These are phyloP conservation scores for Isoetes taiwanensis DNA, from an alignment of 75 land plant genomes.

Conservation along the genomic window DNA sequence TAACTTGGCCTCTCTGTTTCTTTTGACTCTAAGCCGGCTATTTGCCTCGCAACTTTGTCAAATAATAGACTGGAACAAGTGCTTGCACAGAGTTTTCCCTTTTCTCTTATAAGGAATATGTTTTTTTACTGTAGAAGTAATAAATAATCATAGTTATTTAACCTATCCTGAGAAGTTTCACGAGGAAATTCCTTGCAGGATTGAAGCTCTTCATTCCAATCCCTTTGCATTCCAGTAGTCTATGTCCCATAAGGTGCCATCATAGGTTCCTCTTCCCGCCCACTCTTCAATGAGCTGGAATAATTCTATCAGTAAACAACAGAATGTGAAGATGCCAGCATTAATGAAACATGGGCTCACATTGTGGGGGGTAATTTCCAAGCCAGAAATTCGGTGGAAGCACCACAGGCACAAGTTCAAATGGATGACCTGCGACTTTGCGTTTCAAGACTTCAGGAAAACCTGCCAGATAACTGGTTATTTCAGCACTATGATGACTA, in stretches of 20 bases:
- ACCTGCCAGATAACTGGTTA: too few species aligned
- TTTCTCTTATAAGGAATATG: too few species aligned
- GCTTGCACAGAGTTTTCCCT: too few species aligned
- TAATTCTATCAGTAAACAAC: neutral
- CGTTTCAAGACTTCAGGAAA: conserved; percentile 1
- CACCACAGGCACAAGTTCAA: neutral
- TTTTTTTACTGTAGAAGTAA: too few species aligned
- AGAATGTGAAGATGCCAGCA: neutral
- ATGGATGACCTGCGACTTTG: neutral
- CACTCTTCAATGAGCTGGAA: neutral
- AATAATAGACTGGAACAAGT: too few species aligned
- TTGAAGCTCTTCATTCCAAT: conserved; percentile 6
- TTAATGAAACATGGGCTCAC: neutral
- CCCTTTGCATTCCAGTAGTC: neutral
- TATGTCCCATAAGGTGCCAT: neutral
- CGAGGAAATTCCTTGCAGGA: neutral
- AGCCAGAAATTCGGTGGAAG: conserved; percentile 2
- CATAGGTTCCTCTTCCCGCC: neutral
- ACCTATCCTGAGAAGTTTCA: conserved; percentile 5
- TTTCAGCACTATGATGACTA: too few species aligned
- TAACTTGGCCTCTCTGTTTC: too few species aligned
- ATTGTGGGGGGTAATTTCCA: neutral
- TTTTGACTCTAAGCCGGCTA: too few species aligned
- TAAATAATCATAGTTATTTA: too few species aligned
- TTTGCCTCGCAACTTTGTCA: too few species aligned